Evolutionary conservation across 495 filamentous ascomycete species (phyloP), one percentile per base, ranked within the genome.

Genomic region (Aspergillus incahuasiensis): DNA sequence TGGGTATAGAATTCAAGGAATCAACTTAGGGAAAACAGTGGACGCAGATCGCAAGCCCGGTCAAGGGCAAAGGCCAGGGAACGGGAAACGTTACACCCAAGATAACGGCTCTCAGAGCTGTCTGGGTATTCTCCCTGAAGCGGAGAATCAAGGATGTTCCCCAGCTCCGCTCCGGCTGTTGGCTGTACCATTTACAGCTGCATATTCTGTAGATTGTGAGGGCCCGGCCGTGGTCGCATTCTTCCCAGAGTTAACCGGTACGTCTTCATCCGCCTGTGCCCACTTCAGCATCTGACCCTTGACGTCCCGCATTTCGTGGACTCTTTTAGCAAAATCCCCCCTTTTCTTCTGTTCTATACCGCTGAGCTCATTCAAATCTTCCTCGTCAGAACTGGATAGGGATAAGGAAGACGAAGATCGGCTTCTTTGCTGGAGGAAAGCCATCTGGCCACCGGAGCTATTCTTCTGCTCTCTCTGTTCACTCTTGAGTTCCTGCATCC

Each of bases 341-440:
- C 69, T 63, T 16, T 67, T 61, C 32, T 66, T 68, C 28, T 55
- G 49, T 43, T 56, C 8, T 21, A 64, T 22, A 62, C 79, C 70
- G 71, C 74, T 68, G 25, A 76, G 70, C 39, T 81, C 79, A 46
- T 86, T 80, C 22, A 95, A 69, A 51, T 86, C 81, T 42, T 90
- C 86, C 63, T 91, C 84, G 46, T 92, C 90, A 41, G 82, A 85
- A 48, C 85, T 90, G 44, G 86, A 89, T 35, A 91, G 79, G 13
- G 74, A 66, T 65, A 82, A 60, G 54, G 79, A 71, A 25, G 79
- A 59, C 55, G 70, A 69, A 70, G 83, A 69, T 32, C 78, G 68
- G 44, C 78, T 79, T 56, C 83, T 79, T 58, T 92, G 82, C 58
- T 92, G 82, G 21, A 88, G 81, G 68, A 85, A 87, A 5, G 81